Percentiles rank a stretch among this genome's conserved stretches.
Conservation (phyloP, 2,329 filamentous ascomycete genomes). For the Ophiostoma perfectum region DNA sequence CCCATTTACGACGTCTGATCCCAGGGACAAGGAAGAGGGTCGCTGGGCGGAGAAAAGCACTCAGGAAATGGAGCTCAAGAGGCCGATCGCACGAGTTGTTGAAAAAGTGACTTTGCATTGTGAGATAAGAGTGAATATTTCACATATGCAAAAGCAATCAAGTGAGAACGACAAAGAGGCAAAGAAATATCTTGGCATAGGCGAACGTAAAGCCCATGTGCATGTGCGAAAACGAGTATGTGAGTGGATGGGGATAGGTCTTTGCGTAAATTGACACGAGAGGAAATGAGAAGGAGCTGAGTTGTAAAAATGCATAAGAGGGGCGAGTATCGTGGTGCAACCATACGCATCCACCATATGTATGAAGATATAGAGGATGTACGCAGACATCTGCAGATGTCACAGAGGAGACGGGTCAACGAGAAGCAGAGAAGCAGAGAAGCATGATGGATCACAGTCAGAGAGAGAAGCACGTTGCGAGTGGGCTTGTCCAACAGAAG, state of each 20-base stretch:
- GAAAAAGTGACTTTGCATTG: too few species aligned
- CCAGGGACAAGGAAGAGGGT: background rate
- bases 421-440: background rate
- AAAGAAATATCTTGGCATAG: background rate
- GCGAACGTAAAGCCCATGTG: background rate
- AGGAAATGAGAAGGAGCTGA: background rate
- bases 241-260: background rate
- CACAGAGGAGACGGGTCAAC: background rate
- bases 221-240: background rate
- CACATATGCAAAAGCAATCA: background rate
- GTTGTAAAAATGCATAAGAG: background rate
- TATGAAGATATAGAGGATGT: background rate
- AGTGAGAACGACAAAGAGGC: background rate
- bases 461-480: too few species aligned
- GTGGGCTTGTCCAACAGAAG: too few species aligned
- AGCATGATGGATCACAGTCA: too few species aligned
- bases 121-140: background rate
- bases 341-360: background rate
- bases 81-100: background rate
- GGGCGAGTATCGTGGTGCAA: background rate
- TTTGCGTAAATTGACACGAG: background rate
- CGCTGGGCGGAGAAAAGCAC: background rate
- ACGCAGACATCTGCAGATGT: too few species aligned
- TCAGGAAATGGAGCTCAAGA: background rate
- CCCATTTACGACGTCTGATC: conserved; percentile 5